A percentile compares a stretch with the other conserved stretches of the same genome.
phyloP scores from a whole-genome alignment of 306 rosid species.

The Vigna trinervia region DNA sequence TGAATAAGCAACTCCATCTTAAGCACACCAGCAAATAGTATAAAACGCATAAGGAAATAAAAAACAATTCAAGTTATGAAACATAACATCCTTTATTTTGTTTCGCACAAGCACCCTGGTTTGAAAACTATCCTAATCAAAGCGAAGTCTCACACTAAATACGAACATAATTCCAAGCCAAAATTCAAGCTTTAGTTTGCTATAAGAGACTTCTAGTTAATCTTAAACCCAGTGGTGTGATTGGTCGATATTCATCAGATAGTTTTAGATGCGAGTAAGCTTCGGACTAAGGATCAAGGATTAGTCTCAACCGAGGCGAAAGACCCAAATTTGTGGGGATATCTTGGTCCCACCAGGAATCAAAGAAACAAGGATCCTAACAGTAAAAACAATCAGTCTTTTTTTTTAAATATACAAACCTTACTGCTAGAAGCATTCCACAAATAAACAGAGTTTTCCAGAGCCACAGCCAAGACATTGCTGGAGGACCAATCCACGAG shows the following conservation, averaged over 20 bases:
- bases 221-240: too few relatives aligned
- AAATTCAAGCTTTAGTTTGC: too few relatives aligned
- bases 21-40: background rate
- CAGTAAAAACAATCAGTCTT: background rate
- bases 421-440: conserved; percentile 93
- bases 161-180: too few relatives aligned
- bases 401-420: conserved; percentile 44
- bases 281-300: too few relatives aligned
- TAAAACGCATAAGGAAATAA: background rate
- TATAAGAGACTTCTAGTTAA: too few relatives aligned
- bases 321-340: too few relatives aligned
- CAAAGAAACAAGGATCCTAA: background rate
- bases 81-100: background rate
- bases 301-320: too few relatives aligned
- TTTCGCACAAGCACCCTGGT: background rate
- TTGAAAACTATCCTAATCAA: too few relatives aligned
- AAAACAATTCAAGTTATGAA: background rate
- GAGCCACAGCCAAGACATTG: conserved; percentile 81
- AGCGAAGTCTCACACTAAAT: too few relatives aligned
- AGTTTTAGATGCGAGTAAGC: too few relatives aligned
- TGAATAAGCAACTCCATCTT: conserved; percentile 1
- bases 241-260: too few relatives aligned
- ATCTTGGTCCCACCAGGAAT: too few relatives aligned
- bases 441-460: conserved; percentile 85
- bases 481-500: conserved; percentile 93